These are phyloP conservation scores for Picea glauca DNA, from an alignment of 75 land plant genomes.

Conservation along the genomic window DNA sequence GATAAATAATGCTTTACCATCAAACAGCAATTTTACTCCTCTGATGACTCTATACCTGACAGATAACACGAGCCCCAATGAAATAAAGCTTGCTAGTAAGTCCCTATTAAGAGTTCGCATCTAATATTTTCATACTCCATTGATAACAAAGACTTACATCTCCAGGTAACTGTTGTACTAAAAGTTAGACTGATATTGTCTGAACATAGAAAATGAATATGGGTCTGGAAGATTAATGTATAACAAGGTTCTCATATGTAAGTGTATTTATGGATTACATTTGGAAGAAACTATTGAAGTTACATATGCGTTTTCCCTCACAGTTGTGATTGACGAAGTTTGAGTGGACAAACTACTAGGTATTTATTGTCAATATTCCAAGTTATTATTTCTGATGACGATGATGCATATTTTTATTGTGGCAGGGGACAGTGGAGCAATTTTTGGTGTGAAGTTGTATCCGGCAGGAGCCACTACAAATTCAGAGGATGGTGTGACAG, in stretches of 20 bases:
- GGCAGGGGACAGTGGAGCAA: constrained; percentile 77
- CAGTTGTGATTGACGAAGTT: neutral
- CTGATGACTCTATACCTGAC: constrained; percentile 96
- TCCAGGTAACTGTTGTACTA: neutral
- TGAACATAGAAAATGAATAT: neutral
- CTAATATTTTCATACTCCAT: neutral
- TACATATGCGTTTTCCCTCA: neutral
- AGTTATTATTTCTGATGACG: constrained; percentile 5
- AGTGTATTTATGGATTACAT: neutral
- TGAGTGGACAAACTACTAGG: neutral
- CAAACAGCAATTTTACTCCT: constrained; percentile 53
- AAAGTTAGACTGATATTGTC: neutral
- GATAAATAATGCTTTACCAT: constrained; percentile 73
- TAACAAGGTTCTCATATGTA: neutral
- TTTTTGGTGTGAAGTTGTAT: constrained; percentile 84
- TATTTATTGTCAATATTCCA: neutral
- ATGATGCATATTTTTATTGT: neutral
- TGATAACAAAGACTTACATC: neutral
- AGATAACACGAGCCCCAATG: constrained; percentile 67
- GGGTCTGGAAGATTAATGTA: neutral
- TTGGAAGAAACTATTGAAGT: neutral
- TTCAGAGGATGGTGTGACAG: constrained; percentile 97
- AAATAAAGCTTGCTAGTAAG: constrained; percentile 88
- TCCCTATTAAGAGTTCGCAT: neutral
- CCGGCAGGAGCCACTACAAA: constrained; percentile 99